Evolutionary conservation across 352 stramenopile genomes (phyloP), one percentile per base, ranked within the genome.

Genomic region (Pythium pyrilobum): DNA sequence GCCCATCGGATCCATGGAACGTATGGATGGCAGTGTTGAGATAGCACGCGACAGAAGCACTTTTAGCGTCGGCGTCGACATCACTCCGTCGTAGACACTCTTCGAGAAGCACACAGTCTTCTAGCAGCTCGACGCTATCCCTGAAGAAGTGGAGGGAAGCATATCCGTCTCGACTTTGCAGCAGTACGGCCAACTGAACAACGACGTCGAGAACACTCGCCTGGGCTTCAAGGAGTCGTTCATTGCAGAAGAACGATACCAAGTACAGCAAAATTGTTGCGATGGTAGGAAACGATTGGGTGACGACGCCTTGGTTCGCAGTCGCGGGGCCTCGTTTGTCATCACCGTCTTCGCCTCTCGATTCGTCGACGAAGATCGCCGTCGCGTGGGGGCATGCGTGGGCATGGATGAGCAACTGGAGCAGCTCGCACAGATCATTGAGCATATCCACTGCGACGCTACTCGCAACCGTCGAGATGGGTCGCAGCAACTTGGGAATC

Each of bases 41-140:
- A 45, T 53, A 70, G 40, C 62, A 70, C 36, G 62, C 51, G 11
- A 70, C 45, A 3, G 52, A 53, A 24, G 50, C 62, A 5, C 7
- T 15, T 6, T 29, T 47, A 9, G 24, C 16, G 23, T 56, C 46
- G n/a, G 16, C 28, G 8, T 64, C 45, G 4, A 31, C 12, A 2
- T 41, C 18, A 40, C 46, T 43, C 16, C 42, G 47, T 10, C 47
- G 39, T 18, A 70, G 38, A 29, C 46, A 64, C 23, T 63, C 56
- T 54, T 70, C 62, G 5, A 70, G 31, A 15, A 70, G 41, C 9
- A 70, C 16, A 29, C 62, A 70, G 28, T 70, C 62, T 57, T 70
- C 62, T 3, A 70, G 47, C 1, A 70, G 43, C 32, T 63, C 51
- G 1, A 70, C 47, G 11, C 39, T 60, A 25, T 70, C 62, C 4